Evolutionary conservation across 495 filamentous ascomycete species (phyloP), one percentile per base, ranked within the genome.

Genomic region (Aspergillus affinis): DNA sequence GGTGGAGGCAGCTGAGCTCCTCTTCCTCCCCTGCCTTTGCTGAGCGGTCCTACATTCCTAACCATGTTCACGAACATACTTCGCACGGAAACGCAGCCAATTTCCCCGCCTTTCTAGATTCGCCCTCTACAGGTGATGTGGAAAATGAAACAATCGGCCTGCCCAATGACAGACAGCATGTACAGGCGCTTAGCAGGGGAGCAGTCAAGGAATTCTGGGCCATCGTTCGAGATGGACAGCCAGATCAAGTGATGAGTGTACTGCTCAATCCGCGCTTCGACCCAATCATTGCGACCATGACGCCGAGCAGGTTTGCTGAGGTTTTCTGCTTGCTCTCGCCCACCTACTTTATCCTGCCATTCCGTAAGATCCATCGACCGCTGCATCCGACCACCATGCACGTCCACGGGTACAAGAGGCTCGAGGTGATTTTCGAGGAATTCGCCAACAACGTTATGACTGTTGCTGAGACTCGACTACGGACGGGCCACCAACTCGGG

Each of bases 311-410:
- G 1, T 81, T 80, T 53, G 56, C 75, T 17, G 76, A 72, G 41
- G 71, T 66, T 53, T 63, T 81, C 27, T 67, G 67, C 54, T 64
- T 70, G 26, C 70, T 81, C 1, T 75, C 77, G 15, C 78, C 78
- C 3, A 53, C 65, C 23, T 71, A 80, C 63, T 80, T 81, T 52
- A 55, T 81, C 48, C 67, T 72, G 41, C 76, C 81, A 5, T 84
- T 81, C 64, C 75, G 78, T 17, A 68, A 82, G 36, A 68, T 85
- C 52, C 70, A 86, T 36, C 67, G 71, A 20, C 62, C 73, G 0
- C 55, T 86, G 7, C 79, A 84, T 59, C 73, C 80, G 6, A 66
- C 62, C 48, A 63, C 75, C 19, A 70, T 77, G 18, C 2, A 72
- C 41, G 20, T 67, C 58, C 62, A 68, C 30, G 54, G 59, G 21